These are phyloP conservation scores for Pythium periplocum DNA, from an alignment of 352 stramenopile genomes.

Conservation along the genomic window DNA sequence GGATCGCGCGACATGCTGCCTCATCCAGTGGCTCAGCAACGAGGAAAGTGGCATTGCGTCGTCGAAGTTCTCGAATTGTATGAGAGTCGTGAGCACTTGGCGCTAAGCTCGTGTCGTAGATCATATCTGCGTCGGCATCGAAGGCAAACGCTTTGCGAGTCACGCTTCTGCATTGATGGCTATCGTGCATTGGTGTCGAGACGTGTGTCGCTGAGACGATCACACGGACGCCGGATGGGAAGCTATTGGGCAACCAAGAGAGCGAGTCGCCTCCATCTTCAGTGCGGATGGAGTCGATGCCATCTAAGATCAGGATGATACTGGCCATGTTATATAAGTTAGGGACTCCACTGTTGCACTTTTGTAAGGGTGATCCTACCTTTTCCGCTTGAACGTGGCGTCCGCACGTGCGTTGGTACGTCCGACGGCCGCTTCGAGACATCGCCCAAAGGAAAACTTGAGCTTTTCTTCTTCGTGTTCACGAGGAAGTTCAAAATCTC, in stretches of 20 bases:
- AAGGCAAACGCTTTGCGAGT: conserved; percentile 48
- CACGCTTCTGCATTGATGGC: conserved; percentile 28
- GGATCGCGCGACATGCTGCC: conserved; percentile 45
- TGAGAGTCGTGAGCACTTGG: conserved; percentile 46
- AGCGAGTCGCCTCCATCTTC: conserved; percentile 80
- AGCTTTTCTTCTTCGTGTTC: conserved; percentile 84
- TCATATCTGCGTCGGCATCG: conserved; percentile 61
- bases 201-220: conserved; percentile 62
- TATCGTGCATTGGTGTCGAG: conserved; percentile 15
- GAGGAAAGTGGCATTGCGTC: conserved; percentile 57
- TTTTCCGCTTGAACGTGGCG: conserved; percentile 25
- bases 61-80: conserved; percentile 65
- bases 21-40: conserved; percentile 67
- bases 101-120: conserved; percentile 54
- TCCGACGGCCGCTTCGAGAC: conserved; percentile 63
- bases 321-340: conserved; percentile 16
- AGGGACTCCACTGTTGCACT: no score
- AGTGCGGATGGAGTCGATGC: conserved; percentile 75
- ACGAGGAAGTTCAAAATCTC: conserved; percentile 72
- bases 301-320: conserved; percentile 76
- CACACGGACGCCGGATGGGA: conserved; percentile 62
- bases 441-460: conserved; percentile 78
- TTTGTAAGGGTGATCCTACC: neutral
- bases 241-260: conserved; percentile 75
- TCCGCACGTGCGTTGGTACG: conserved; percentile 19